phyloP scores from a whole-genome alignment of 768 basidiomycete species.

The Suillus americanus region DNA sequence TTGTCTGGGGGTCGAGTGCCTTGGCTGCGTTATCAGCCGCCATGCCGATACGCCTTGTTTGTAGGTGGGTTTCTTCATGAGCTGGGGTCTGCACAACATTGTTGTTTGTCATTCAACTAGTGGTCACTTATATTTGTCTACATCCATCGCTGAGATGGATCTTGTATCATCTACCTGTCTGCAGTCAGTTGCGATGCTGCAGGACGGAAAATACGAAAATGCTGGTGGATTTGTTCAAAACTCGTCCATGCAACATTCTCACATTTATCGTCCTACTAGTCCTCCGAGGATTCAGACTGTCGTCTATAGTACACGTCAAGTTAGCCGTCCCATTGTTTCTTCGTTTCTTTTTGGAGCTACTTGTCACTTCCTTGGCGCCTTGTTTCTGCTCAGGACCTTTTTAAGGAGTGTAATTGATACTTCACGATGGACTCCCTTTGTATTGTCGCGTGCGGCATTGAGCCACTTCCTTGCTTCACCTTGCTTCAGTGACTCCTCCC shows the following conservation, averaged over 20 bases:
- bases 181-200: neutral
- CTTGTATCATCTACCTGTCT: neutral
- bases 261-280: neutral
- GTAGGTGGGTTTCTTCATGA: neutral
- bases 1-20: neutral
- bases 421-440: neutral
- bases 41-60: constrained; percentile 1
- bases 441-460: neutral
- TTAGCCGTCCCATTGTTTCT: neutral
- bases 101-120: neutral
- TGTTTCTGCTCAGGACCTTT: constrained; percentile 21
- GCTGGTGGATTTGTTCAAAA: neutral
- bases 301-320: neutral
- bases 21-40: constrained; percentile 5
- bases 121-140: neutral
- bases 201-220: neutral
- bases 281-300: neutral
- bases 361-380: neutral
- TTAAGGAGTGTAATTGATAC: neutral
- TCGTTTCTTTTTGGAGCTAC: neutral
- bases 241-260: neutral
- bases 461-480: neutral
- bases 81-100: neutral
- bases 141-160: neutral
- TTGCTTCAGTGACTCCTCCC: neutral